Conservation (phyloP, 345 rosid species). For the Sonneratia caseolaris region DNA sequence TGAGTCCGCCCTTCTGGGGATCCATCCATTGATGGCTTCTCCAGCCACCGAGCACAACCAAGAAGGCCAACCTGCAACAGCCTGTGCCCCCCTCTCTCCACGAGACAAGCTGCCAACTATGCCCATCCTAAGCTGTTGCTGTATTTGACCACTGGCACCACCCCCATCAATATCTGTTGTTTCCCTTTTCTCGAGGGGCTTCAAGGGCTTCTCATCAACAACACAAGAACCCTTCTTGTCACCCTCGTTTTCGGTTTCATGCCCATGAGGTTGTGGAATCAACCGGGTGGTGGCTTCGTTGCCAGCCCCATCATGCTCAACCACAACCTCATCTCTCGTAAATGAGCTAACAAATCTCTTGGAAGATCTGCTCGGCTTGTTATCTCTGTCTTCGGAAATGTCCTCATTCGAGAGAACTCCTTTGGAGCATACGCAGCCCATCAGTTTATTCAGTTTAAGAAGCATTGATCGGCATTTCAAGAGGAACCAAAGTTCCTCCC, state of each 20-base stretch:
- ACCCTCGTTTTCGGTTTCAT: slow-evolving; percentile 27
- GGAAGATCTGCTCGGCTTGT: slow-evolving; percentile 22
- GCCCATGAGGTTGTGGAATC: slow-evolving; percentile 22
- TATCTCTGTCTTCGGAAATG: slow-evolving; percentile 17
- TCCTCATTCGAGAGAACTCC: slow-evolving; percentile 31
- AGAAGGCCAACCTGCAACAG: slow-evolving; percentile 95
- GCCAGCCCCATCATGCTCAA: slow-evolving; percentile 24
- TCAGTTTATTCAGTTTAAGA: slow-evolving; percentile 13
- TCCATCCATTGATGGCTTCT: slow-evolving; percentile 94
- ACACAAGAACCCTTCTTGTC: slow-evolving; percentile 9
- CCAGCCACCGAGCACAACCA: slow-evolving; percentile 90
- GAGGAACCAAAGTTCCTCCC: neutral
- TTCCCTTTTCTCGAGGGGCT: slow-evolving; percentile 21
- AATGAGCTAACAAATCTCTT: slow-evolving; percentile 29
- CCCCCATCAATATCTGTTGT: slow-evolving; percentile 16
- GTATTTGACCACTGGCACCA: neutral
- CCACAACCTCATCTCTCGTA: slow-evolving; percentile 22
- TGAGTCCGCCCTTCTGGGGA: slow-evolving; percentile 78
- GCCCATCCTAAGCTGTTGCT: slow-evolving; percentile 15
- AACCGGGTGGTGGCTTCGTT: slow-evolving; percentile 30
- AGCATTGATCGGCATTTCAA: neutral
- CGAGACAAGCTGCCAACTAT: slow-evolving; percentile 36
- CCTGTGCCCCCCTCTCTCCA: slow-evolving; percentile 66
- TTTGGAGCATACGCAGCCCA: slow-evolving; percentile 93
- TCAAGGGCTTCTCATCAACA: slow-evolving; percentile 16